Evolutionary conservation across 108 stramenopile genomes (phyloP).

Genomic region (Skeletonema tropicum): DNA sequence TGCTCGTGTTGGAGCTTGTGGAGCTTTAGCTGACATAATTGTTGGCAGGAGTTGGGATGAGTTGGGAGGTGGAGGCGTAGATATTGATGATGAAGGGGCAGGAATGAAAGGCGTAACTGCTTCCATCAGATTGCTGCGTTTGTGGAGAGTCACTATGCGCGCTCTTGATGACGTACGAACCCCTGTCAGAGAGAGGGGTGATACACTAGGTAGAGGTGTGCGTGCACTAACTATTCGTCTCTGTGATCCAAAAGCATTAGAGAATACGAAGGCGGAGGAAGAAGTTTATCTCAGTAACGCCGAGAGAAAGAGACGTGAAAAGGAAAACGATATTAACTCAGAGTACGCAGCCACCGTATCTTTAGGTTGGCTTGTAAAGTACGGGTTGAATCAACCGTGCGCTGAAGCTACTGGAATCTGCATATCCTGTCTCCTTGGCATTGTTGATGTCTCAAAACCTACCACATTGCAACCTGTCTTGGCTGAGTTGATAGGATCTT

Average conservation of each 20-base stretch:
- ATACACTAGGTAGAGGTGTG: constrained; percentile 64
- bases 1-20: constrained; percentile 74
- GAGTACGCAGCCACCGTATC: constrained; percentile 73
- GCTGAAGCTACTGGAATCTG: constrained; percentile 80
- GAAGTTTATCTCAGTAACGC: constrained; percentile 44
- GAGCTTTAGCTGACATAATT: constrained; percentile 80
- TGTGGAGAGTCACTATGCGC: constrained; percentile 75
- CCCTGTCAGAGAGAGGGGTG: constrained; percentile 76
- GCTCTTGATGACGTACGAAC: constrained; percentile 82
- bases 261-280: constrained; percentile 10
- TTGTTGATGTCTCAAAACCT: constrained; percentile 72
- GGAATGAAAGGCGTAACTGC: constrained; percentile 39
- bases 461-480: constrained; percentile 75
- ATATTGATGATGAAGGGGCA: constrained; percentile 68
- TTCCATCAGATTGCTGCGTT: constrained; percentile 65
- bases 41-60: constrained; percentile 83
- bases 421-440: constrained; percentile 72
- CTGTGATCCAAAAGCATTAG: constrained; percentile 50
- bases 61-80: constrained; percentile 74
- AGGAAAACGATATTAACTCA: constrained; percentile 45
- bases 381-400: constrained; percentile 81
- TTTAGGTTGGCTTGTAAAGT: constrained; percentile 74
- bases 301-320: constrained; percentile 26
- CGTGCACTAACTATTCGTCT: constrained; percentile 71
- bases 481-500: constrained; percentile 70